Evolutionary conservation across 2,329 filamentous ascomycete genomes (phyloP).

Genomic region (Aspergillus ibericus): DNA sequence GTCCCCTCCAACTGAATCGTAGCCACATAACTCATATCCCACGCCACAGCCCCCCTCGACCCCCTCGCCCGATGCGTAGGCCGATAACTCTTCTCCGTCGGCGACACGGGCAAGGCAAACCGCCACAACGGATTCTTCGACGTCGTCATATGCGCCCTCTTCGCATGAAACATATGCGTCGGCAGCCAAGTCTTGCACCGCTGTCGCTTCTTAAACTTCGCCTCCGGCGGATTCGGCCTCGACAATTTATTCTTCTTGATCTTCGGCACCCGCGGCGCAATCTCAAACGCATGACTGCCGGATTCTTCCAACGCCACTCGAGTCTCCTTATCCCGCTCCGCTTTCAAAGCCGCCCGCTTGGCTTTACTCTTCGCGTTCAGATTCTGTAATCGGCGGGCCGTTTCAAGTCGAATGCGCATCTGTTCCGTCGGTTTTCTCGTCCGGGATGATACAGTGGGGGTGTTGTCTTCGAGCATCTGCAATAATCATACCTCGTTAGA

Average conservation of each 20-base stretch:
- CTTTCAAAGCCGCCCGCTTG: slow-evolving; percentile 46
- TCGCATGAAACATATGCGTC: slow-evolving; percentile 91
- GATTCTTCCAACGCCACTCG: slow-evolving; percentile 22
- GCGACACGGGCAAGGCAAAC: slow-evolving; percentile 80
- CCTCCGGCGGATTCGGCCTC: slow-evolving; percentile 59
- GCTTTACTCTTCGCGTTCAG: slow-evolving; percentile 52
- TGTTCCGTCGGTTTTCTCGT: slow-evolving; percentile 47
- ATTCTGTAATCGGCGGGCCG: slow-evolving; percentile 67
- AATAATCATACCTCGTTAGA: neutral
- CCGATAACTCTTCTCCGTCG: slow-evolving; percentile 86
- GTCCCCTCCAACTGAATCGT: slow-evolving; percentile 76
- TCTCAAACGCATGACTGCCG: slow-evolving; percentile 34
- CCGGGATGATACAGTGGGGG: slow-evolving; percentile 69
- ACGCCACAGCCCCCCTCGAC: slow-evolving; percentile 74
- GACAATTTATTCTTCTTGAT: slow-evolving; percentile 70
- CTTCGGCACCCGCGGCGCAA: slow-evolving; percentile 56
- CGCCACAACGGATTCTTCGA: slow-evolving; percentile 82
- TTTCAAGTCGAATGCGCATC: slow-evolving; percentile 65
- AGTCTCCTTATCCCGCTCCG: slow-evolving; percentile 35
- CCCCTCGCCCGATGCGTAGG: slow-evolving; percentile 79
- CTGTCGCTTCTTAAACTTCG: slow-evolving; percentile 82
- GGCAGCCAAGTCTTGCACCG: slow-evolving; percentile 89
- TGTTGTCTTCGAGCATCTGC: slow-evolving; percentile 88
- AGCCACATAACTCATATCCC: slow-evolving; percentile 94
- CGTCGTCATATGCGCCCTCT: slow-evolving; percentile 83